Evolutionary conservation across 208 protist species (phyloP), one percentile per base, ranked within the genome.

Genomic region (Zelonia costaricensis): DNA sequence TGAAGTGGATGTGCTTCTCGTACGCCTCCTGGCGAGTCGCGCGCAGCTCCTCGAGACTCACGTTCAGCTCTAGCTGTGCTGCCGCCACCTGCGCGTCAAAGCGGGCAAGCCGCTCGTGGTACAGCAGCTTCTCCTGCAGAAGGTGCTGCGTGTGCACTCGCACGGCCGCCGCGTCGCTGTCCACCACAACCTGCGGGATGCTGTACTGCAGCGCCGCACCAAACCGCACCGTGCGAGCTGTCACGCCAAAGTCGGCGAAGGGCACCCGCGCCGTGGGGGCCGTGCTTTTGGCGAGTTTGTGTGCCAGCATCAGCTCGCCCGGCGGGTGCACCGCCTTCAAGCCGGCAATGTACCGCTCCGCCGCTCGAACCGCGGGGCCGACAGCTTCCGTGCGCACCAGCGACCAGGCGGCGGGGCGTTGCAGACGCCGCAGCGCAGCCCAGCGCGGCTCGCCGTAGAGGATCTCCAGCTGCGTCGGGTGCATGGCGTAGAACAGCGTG

Each of bases 361-460:
- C 74, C 5, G 3, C 57, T 5, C 64, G 57, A 2, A 80, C 56
- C 16, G 6, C 47, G 13, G 61, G 55, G 13, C 62, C 68, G 0
- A 53, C 46, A 0, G 49, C n/a, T 6, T 65, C 57, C 16, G 53
- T 25, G 8, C 56, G 18, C 0, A 70, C 38, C 0, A 64, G 35
- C 5, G 45, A 62, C 76, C 76, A 81, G 12, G 60, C 64, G 1
- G 39, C n/a, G 8, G 80, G 63, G 15, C 51, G 23, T 13, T 71
- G 64, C 33, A 80, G 31, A 6, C 35, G 48, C 18, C 69, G 55
- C 25, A 86, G 31, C 4, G 67, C 52, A 0, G 4, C 20, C 46
- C 77, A 63, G n/a, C 76, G 70, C n/a, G 20, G 46, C 7, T 39
- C 40, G 4, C 80, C 80, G 46, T 75, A 86, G 28, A 67, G 60